Conservation (phyloP, 116 monocot species). For the Zostera marina region DNA sequence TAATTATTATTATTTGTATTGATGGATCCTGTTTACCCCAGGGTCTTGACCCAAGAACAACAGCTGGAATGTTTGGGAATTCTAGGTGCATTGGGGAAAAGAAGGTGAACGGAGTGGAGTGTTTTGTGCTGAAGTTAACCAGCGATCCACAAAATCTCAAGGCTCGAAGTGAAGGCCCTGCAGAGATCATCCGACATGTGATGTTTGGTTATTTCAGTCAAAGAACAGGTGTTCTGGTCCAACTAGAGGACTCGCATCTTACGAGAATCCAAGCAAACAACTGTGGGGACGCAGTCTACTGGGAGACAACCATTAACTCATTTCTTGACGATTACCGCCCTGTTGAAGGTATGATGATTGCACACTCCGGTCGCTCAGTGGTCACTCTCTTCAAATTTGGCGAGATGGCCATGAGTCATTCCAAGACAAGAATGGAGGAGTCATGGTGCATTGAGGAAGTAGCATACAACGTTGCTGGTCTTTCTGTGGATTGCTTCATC, state of each 20-base stretch:
- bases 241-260: constrained; percentile 85
- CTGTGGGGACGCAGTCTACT: constrained; percentile 72
- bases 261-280: constrained; percentile 57
- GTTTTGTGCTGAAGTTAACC: constrained; percentile 85
- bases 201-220: constrained; percentile 89
- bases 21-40: no score
- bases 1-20: no score
- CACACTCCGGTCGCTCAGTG: constrained; percentile 67
- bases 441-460: constrained; percentile 79
- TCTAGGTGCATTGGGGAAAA: constrained; percentile 85
- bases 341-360: constrained; percentile 79
- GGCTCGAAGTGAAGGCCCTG: constrained; percentile 71
- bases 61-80: constrained; percentile 70
- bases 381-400: constrained; percentile 87
- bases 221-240: constrained; percentile 76
- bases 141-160: constrained; percentile 57
- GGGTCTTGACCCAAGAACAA: constrained; percentile 90
- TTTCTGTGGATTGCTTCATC: constrained; percentile 77
- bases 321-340: constrained; percentile 63
- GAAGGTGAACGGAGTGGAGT: constrained; percentile 73
- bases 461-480: constrained; percentile 68
- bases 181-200: constrained; percentile 84
- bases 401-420: constrained; percentile 85
- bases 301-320: constrained; percentile 87
- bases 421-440: constrained; percentile 94